A percentile compares a stretch with the other conserved stretches of the same genome.
Conservation (phyloP, 1,139 yeast genomes). For the Diutina siamensis region DNA sequence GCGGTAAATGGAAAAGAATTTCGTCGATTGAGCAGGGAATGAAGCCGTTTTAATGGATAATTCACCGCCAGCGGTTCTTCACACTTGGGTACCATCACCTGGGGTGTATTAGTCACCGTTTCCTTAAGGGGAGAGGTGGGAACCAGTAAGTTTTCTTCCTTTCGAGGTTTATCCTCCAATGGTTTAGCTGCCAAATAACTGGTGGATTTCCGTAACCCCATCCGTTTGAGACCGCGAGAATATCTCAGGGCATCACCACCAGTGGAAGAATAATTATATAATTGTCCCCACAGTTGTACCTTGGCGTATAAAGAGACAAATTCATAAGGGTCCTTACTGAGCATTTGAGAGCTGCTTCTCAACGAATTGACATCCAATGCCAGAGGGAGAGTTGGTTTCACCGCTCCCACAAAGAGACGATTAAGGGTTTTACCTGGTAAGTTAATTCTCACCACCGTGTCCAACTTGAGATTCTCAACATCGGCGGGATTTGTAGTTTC, state of each 20-base stretch:
- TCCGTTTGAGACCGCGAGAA: background rate
- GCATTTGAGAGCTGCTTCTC: too few relatives aligned
- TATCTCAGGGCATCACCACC: background rate
- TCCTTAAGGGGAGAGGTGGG: background rate
- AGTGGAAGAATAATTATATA: background rate
- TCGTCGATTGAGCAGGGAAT: slow-evolving; percentile 26
- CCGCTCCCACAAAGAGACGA: slow-evolving; percentile 22
- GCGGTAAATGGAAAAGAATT: slow-evolving; percentile 30
- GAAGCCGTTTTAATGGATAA: slow-evolving; percentile 9
- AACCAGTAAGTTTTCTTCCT: background rate
- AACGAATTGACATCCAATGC: slow-evolving; percentile 7
- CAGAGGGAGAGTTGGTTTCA: slow-evolving; percentile 11
- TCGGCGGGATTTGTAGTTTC: slow-evolving; percentile 28
- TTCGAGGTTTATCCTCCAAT: background rate
- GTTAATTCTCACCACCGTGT: slow-evolving; percentile 20
- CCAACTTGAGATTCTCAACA: slow-evolving; percentile 34
- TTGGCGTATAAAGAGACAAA: slow-evolving; percentile 10
- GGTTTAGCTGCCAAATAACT: background rate
- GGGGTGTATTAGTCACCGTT: too few relatives aligned
- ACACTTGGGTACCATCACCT: too few relatives aligned
- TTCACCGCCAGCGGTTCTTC: slow-evolving; percentile 7
- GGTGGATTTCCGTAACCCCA: background rate
- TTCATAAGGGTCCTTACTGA: slow-evolving; percentile 6
- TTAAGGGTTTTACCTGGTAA: slow-evolving; percentile 26
- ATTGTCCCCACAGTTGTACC: slow-evolving; percentile 6